These are phyloP conservation scores for Dactylellina cionopaga DNA, from an alignment of 2,329 filamentous ascomycete genomes.

Conservation along the genomic window DNA sequence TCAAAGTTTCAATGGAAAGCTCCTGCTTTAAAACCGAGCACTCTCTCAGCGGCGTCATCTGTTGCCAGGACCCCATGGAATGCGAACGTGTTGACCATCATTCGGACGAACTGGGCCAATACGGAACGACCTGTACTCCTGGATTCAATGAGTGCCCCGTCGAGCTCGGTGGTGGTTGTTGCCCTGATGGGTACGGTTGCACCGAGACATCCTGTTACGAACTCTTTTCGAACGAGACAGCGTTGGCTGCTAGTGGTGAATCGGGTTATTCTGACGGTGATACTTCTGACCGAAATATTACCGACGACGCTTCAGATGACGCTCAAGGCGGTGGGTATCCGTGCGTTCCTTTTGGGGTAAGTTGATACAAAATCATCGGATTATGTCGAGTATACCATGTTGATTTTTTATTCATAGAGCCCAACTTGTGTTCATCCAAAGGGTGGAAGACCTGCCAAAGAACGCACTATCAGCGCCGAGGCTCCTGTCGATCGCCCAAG, in stretches of 20 bases:
- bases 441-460: too few species aligned
- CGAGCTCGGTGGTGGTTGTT: slow-evolving; percentile 37
- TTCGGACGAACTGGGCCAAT: background rate
- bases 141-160: slow-evolving; percentile 20
- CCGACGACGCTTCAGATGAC: background rate
- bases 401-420: background rate
- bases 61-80: slow-evolving; percentile 22
- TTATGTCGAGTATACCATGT: background rate
- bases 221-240: background rate
- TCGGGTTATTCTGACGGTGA: too few species aligned
- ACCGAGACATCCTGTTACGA: background rate
- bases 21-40: slow-evolving; percentile 15
- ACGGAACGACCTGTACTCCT: background rate
- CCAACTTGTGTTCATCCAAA: slow-evolving; percentile 2
- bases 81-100: slow-evolving; percentile 26
- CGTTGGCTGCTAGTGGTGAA: too few species aligned
- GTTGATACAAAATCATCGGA: background rate
- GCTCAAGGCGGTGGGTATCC: slow-evolving; percentile 5
- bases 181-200: slow-evolving; percentile 18
- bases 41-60: slow-evolving; percentile 10
- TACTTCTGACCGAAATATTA: too few species aligned
- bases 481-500: background rate
- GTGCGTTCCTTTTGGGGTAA: slow-evolving; percentile 5
- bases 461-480: too few species aligned
- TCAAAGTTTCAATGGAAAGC: slow-evolving; percentile 19